A percentile compares a stretch with the other conserved stretches of the same genome.
Evolutionary conservation across 345 rosid genomes (phyloP).

Genomic region (Laguncularia racemosa): DNA sequence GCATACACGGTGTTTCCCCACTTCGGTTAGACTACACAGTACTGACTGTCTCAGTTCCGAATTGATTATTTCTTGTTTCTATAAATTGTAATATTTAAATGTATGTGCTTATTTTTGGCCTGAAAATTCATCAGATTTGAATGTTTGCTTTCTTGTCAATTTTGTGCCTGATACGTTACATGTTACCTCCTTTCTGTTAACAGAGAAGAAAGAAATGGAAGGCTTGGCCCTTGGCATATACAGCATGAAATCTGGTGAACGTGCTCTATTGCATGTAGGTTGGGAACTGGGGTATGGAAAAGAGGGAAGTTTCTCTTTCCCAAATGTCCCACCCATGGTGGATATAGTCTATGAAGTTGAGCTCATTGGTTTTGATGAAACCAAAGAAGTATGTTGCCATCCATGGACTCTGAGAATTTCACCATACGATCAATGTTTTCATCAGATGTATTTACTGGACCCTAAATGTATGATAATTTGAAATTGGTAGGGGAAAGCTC

Average conservation of each 20-base stretch:
- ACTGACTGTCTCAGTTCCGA: no score
- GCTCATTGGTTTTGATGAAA: conserved; percentile 96
- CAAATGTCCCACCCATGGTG: conserved; percentile 91
- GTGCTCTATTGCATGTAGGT: conserved; percentile 66
- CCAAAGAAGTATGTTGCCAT: conserved; percentile 64
- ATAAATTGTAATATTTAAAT: no score
- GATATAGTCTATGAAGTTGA: conserved; percentile 83
- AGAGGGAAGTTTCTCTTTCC: conserved; percentile 95
- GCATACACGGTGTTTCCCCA: no score
- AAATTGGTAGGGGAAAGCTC: conserved; percentile 68
- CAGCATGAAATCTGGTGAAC: conserved; percentile 89
- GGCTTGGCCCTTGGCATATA: conserved; percentile 87
- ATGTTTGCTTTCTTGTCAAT: background rate
- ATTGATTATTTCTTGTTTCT: no score
- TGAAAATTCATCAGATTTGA: no score
- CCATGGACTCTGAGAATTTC: background rate
- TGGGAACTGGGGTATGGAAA: conserved; percentile 95
- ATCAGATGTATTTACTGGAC: background rate
- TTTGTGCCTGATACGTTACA: conserved; percentile 1
- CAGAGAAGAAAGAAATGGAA: conserved; percentile 87
- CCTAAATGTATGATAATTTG: background rate
- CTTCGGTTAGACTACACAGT: no score
- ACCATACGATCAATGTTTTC: background rate
- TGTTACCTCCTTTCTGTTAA: conserved; percentile 6
- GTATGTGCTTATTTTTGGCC: no score